A percentile compares a stretch with the other conserved stretches of the same genome.
Evolutionary conservation across 2,329 filamentous ascomycete genomes (phyloP).

Genomic region (Xylariales sp.): DNA sequence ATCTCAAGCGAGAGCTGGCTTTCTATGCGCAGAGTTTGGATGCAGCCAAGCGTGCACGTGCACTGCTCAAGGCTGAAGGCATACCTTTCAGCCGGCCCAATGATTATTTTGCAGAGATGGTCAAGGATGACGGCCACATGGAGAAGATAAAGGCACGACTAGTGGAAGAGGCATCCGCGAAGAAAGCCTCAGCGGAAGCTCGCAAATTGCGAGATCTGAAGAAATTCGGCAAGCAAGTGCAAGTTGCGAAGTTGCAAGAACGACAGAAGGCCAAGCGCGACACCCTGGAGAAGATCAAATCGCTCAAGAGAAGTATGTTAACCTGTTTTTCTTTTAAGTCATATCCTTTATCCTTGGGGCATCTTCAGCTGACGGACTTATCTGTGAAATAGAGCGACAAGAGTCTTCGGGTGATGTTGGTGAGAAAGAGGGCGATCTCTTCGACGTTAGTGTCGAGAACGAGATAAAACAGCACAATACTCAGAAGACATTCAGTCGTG

Average conservation of each 20-base stretch:
- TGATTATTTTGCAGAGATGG: slow-evolving; percentile 99
- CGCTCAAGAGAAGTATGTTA: slow-evolving; percentile 91
- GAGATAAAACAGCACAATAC: slow-evolving; percentile 49
- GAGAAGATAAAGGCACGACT: slow-evolving; percentile 91
- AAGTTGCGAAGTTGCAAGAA: slow-evolving; percentile 94
- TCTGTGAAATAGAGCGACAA: slow-evolving; percentile 65
- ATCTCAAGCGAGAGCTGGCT: slow-evolving; percentile 84
- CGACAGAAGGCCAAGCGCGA: slow-evolving; percentile 87
- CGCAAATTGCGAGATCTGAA: slow-evolving; percentile 90
- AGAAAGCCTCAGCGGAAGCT: slow-evolving; percentile 90
- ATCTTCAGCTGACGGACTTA: too few species aligned
- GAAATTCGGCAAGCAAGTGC: slow-evolving; percentile 98
- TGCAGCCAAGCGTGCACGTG: slow-evolving; percentile 69
- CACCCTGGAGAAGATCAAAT: slow-evolving; percentile 92
- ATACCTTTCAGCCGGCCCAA: slow-evolving; percentile 82
- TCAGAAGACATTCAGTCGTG: slow-evolving; percentile 29
- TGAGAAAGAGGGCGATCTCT: slow-evolving; percentile 78
- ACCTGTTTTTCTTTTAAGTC: too few species aligned
- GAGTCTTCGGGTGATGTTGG: slow-evolving; percentile 58
- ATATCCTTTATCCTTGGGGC: too few species aligned
- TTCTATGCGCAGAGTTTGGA: slow-evolving; percentile 89
- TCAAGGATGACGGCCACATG: slow-evolving; percentile 98
- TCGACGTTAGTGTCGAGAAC: slow-evolving; percentile 82
- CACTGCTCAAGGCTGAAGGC: slow-evolving; percentile 74
- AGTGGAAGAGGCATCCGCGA: slow-evolving; percentile 83